Evolutionary conservation across 495 filamentous ascomycete species (phyloP), one percentile per base, ranked within the genome.

Genomic region (Parathielavia appendiculata): DNA sequence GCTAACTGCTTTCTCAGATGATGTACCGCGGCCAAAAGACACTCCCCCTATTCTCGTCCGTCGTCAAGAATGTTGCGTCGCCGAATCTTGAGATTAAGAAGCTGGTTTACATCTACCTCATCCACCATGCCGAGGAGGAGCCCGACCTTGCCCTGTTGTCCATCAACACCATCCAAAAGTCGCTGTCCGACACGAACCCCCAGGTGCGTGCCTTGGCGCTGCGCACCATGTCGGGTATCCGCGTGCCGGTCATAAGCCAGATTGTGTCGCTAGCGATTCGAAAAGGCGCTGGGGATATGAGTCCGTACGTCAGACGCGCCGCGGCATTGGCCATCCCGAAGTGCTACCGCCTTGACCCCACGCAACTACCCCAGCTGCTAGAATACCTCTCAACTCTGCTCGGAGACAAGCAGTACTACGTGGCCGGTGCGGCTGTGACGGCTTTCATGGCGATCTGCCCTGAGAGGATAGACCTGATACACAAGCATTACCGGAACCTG

Each of bases 91-190:
- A 95, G 69, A 89, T 97, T 65, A 95, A 96, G 73, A 97, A 97
- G 69, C 82, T 98, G 47, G 93, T 98, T 56, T 97, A 97, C 78
- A 95, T 96, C 69, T 97, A 95, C 71, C 84, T 98, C 57, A 85
- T 97, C 59, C 88, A 91, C 67, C 90, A 97, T 82, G 92, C 93
- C 66, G 93, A 97, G 69, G 82, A 87, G 43, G 92, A 96, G 63
- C 93, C 92, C 38, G 93, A 98, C 71, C 87, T 96, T 32, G 92
- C 95, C 47, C 81, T 98, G 11, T 80, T 98, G 19, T 95, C 92
- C 41, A 97, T 98, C 78, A 98, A 98, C 72, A 92, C 92, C 13
- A 97, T 98, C 63, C 93, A 97, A 69, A 97, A 96, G 71, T 92
- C 92, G 22, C 82, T 98, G 41, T 93, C 91, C 14, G 93, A 97